A percentile compares a stretch with the other conserved stretches of the same genome.
phyloP scores from a whole-genome alignment of 2,329 filamentous ascomycete genomes.

The Fusarium penzigii region DNA sequence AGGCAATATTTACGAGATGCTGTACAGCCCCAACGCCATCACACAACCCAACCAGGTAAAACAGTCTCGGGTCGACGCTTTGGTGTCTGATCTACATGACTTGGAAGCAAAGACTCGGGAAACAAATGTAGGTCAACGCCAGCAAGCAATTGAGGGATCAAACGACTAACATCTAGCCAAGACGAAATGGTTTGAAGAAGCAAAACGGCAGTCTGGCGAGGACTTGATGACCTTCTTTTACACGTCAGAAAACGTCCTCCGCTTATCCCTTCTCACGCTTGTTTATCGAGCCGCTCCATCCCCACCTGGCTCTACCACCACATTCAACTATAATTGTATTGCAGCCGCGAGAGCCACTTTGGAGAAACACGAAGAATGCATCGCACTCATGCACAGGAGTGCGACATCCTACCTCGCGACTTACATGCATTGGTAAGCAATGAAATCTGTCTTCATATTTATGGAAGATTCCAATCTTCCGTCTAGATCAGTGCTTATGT shows the following conservation, averaged over 20 bases:
- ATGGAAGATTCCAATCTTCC: too few relatives aligned
- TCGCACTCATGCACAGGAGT: conserved; percentile 39
- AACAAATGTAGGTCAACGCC: conserved; percentile 13
- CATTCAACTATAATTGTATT: conserved; percentile 45
- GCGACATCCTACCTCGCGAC: conserved; percentile 38
- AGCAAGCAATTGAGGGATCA: not conserved
- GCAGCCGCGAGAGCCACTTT: conserved; percentile 44
- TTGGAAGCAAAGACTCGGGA: conserved; percentile 21
- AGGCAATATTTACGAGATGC: conserved; percentile 55
- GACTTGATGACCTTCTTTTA: conserved; percentile 37
- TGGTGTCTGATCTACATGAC: conserved; percentile 34
- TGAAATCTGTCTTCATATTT: too few relatives aligned
- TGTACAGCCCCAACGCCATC: conserved; percentile 49
- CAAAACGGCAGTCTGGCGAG: conserved; percentile 24
- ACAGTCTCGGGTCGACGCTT: conserved; percentile 33
- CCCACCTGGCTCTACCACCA: conserved; percentile 28
- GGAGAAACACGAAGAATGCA: conserved; percentile 40
- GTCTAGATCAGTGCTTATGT: too few relatives aligned
- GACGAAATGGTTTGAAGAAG: conserved; percentile 29
- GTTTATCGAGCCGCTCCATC: conserved; percentile 44
- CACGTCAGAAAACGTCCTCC: conserved; percentile 43
- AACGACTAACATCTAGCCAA: conserved; percentile 4
- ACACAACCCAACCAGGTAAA: conserved; percentile 36
- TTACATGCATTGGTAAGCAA: conserved; percentile 48
- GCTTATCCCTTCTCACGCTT: conserved; percentile 43